These are phyloP conservation scores for Tylopilus sp. DNA, from an alignment of 768 basidiomycete genomes.

Conservation along the genomic window DNA sequence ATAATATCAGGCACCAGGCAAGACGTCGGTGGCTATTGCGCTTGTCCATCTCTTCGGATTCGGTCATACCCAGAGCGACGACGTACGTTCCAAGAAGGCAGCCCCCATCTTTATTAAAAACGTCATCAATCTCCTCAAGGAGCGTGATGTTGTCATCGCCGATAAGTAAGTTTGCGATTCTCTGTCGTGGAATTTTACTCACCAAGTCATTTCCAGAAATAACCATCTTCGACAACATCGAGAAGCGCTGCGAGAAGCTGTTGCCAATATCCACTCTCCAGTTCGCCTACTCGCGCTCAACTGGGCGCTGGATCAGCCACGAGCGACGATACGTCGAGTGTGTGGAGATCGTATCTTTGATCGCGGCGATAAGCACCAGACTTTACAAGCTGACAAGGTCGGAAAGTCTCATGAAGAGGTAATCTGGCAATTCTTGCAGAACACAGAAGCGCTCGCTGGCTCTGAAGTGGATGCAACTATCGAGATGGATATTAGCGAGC, in stretches of 20 bases:
- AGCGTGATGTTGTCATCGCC: slow-evolving; percentile 79
- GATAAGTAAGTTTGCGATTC: slow-evolving; percentile 64
- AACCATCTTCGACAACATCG: slow-evolving; percentile 87
- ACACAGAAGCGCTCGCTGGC: slow-evolving; percentile 54
- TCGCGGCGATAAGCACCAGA: slow-evolving; percentile 86
- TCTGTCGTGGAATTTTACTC: not conserved
- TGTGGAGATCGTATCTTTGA: slow-evolving; percentile 69
- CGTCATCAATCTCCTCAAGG: slow-evolving; percentile 56
- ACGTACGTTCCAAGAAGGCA: slow-evolving; percentile 73
- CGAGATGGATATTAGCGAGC: slow-evolving; percentile 60
- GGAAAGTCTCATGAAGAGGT: slow-evolving; percentile 69
- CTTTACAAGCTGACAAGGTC: slow-evolving; percentile 56
- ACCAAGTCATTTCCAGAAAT: slow-evolving; percentile 51
- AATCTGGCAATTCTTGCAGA: slow-evolving; percentile 71
- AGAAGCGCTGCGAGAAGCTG: slow-evolving; percentile 57
- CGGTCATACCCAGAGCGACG: slow-evolving; percentile 92
- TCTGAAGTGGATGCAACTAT: slow-evolving; percentile 66
- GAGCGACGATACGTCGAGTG: slow-evolving; percentile 63
- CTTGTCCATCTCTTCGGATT: slow-evolving; percentile 78
- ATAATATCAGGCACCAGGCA: slow-evolving; percentile 63
- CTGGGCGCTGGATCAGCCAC: slow-evolving; percentile 63
- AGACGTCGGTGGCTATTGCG: slow-evolving; percentile 82
- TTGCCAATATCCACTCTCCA: slow-evolving; percentile 41
- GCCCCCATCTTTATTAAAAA: slow-evolving; percentile 71
- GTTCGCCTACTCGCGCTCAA: slow-evolving; percentile 79